Evolutionary conservation across 345 rosid species (phyloP).

Genomic region (Capsella bursapastoris): DNA sequence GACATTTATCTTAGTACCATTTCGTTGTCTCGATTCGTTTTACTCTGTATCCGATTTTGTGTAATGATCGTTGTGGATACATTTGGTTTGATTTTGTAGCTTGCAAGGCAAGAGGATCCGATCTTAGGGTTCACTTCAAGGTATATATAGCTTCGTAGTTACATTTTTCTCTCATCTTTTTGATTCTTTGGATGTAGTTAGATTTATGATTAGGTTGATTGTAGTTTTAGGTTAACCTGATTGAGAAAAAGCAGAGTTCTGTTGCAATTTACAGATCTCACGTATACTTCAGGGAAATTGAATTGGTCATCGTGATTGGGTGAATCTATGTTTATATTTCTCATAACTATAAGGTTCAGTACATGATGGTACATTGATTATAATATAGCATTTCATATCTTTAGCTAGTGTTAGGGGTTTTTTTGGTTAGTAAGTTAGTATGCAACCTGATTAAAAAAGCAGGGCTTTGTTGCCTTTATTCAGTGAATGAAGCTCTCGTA

Average conservation of each 20-base stretch:
- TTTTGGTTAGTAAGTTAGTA: background rate
- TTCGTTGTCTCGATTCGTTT: background rate
- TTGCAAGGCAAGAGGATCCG: conserved; percentile 95
- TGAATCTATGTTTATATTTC: conserved; percentile 55
- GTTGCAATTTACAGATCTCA: conserved; percentile 59
- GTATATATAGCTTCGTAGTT: conserved; percentile 51
- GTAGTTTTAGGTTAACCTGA: conserved; percentile 47
- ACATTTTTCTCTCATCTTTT: background rate
- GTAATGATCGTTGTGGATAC: background rate
- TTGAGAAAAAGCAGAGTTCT: conserved; percentile 63
- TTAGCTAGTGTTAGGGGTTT: no score
- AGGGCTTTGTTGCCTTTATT: conserved; percentile 25
- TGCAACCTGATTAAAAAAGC: conserved; percentile 41
- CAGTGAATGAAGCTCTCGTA: conserved; percentile 1
- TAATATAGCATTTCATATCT: background rate
- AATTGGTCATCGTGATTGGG: conserved; percentile 61
- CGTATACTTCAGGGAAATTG: conserved; percentile 61
- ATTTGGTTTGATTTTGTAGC: conserved; percentile 52
- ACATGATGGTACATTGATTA: conserved; percentile 55
- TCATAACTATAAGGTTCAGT: conserved; percentile 57
- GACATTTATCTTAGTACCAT: background rate
- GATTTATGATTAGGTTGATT: conserved; percentile 1
- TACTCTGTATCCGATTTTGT: no score
- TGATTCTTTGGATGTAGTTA: background rate
- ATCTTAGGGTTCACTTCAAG: conserved; percentile 97